Conservation (phyloP, 768 basidiomycete species). For the Ramaria sp. region DNA sequence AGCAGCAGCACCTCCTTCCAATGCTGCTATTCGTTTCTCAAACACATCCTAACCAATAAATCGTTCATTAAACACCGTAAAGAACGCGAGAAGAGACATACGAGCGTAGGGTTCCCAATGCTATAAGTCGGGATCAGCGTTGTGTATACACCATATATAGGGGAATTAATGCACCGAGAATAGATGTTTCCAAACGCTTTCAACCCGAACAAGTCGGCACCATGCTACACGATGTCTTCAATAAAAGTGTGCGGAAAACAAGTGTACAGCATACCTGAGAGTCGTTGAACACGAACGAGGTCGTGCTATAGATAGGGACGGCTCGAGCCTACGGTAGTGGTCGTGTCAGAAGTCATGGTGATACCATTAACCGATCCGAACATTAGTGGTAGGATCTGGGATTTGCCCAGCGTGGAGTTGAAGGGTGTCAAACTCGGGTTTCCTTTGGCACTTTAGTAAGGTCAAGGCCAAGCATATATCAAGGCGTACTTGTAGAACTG, state of each 20-base stretch:
- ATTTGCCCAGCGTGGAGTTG: constrained; percentile 70
- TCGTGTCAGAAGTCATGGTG: neutral
- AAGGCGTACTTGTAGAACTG: constrained; percentile 13
- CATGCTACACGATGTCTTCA: constrained; percentile 36
- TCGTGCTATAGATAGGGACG: constrained; percentile 65
- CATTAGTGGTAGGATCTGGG: constrained; percentile 52
- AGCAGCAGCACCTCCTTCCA: constrained; percentile 74
- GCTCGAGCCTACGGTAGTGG: constrained; percentile 38
- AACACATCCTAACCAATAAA: constrained; percentile 50
- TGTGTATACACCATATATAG: neutral
- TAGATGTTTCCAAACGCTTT: constrained; percentile 51
- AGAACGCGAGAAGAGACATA: constrained; percentile 19
- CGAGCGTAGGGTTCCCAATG: constrained; percentile 57
- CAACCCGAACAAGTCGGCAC: constrained; percentile 58
- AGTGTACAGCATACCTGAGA: constrained; percentile 36
- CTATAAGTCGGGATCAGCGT: constrained; percentile 16
- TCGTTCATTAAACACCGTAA: neutral
- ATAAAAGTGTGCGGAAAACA: too few relatives aligned
- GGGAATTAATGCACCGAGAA: constrained; percentile 23
- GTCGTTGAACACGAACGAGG: constrained; percentile 65
- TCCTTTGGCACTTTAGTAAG: constrained; percentile 14
- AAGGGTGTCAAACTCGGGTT: constrained; percentile 68
- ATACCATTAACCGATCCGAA: neutral
- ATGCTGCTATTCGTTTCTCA: constrained; percentile 65
- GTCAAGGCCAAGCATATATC: neutral